Evolutionary conservation across 192 early-diverging fungal species (phyloP).

Genomic region (Phlyctochytrium arcticum): DNA sequence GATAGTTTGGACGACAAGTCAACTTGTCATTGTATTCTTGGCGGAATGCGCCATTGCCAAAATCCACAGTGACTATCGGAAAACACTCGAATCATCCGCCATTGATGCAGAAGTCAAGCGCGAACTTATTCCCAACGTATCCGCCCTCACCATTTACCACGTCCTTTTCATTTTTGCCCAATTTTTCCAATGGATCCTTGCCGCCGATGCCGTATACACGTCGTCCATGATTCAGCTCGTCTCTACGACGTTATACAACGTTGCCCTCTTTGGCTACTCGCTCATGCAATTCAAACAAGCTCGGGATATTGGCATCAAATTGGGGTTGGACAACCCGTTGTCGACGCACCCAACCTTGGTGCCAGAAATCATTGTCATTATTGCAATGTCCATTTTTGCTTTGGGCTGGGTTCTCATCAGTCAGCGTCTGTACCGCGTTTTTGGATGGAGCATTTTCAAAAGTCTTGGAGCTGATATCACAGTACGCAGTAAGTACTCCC

Average conservation of each 20-base stretch:
- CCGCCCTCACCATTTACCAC: slow-evolving; percentile 44
- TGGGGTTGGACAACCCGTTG: not conserved
- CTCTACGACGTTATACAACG: slow-evolving; percentile 42
- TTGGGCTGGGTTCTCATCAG: slow-evolving; percentile 39
- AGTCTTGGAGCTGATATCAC: slow-evolving; percentile 52
- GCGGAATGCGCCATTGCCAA: slow-evolving; percentile 24
- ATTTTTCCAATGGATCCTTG: slow-evolving; percentile 40
- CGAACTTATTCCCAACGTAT: slow-evolving; percentile 4
- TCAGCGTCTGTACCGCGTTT: slow-evolving; percentile 45
- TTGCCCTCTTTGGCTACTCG: slow-evolving; percentile 36
- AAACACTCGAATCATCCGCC: not conserved
- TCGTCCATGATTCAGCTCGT: slow-evolving; percentile 49
- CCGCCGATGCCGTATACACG: slow-evolving; percentile 43
- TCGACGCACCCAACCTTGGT: slow-evolving; percentile 24
- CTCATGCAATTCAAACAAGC: slow-evolving; percentile 40
- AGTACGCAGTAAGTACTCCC: slow-evolving; percentile 39
- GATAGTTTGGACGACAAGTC: slow-evolving; percentile 29
- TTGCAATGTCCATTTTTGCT: slow-evolving; percentile 32
- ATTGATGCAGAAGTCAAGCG: not conserved
- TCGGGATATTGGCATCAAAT: slow-evolving; percentile 3
- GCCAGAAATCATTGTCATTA: slow-evolving; percentile 32
- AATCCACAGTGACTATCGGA: not conserved
- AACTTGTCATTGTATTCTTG: slow-evolving; percentile 30
- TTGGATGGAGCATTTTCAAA: slow-evolving; percentile 59
- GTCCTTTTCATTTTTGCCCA: slow-evolving; percentile 39